Base-by-base conservation (phyloP, 2,329 filamentous ascomycete species). In the Calonectria naviculata region DNA sequence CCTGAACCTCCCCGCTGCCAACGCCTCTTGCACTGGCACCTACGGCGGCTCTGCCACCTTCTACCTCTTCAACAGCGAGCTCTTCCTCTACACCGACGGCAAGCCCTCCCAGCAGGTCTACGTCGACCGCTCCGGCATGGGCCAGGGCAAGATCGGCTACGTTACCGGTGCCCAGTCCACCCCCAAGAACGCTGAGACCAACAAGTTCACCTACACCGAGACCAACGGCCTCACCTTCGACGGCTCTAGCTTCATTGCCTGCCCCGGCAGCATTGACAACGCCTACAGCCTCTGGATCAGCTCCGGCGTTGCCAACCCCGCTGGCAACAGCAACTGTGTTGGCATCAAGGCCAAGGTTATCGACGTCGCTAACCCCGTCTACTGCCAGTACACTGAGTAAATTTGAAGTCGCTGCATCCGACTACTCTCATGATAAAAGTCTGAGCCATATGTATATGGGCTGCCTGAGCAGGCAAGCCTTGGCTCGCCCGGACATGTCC, bases 41-140 rank as follows among this genome's bases (percentile, higher is more conserved):
- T 67, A 76, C 28, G 73, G 81, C 21, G 80, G 84, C 70, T 79
- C 76, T 41, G 89, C 89, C 52, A 88, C 84, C 38, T 90, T 92
- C 81, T 82, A 82, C 36, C 29, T 76, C 74, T 64, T 84, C 28
- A 82, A 88, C 52, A 82, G 83, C 47, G 82, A 82, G 31, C 82
- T 90, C 19, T 86, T 79, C 78, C 84, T 92, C 28, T 90, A 85
- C 73, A 74, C 84, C 38, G 74, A 76, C 24, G 83, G 80, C 6
- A 82, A 78, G 34, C 80, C 82, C 17, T 63, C 69, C 13, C 90
- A 91, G 83, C 80, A 87, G 75, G 70, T 89, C 68, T 91, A 79
- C 73, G 87, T 86, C 42, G 89, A 92, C 80, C 87, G 87, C 49
- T 90, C 88, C 34, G 89, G 88, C 77, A 90, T 90, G 88, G 87